Base-by-base conservation (phyloP, 2,329 filamentous ascomycete genomes). In the Fusarium cyanostomum region DNA sequence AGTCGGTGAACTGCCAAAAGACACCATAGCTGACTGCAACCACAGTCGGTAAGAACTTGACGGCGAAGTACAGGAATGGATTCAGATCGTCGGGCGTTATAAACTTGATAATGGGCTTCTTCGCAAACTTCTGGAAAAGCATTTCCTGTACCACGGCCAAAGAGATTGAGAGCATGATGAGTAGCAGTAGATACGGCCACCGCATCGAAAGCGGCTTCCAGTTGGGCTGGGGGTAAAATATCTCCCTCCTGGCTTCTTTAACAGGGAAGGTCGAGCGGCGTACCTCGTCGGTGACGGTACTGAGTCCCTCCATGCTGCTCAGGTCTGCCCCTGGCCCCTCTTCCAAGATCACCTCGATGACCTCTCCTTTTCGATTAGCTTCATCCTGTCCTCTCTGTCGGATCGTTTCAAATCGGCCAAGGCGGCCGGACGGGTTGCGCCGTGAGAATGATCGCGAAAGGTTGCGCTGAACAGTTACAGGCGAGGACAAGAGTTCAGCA, bases 181-280 rank as follows among this genome's bases (percentile, higher is more conserved):
- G 76, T 31, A 78, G 71, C 2, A 76, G 68, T 3, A 90, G 78
- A 65, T 88, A 90, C 0, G 85, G 85, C 80, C 83, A 85, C 27
- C 84, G 79, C 86, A 90, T 89, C 0, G 84, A 82, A 59, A 88
- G 83, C 0, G 87, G 88, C 70, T 86, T 88, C 88, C 87, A 90
- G 72, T 90, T 84, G 3, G 86, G 84, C 56, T 86, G 83, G 1
- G 86, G 86, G 61, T 86, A 88, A 64, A 87, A 87, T 1, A 86
- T 74, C 52, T 85, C 78, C 0, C 79, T 79, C 48, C 76, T 77
- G 15, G 49, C 41, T 52, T 77, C 73, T 13, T 75, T 71, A n/a
- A 66, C 64, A 4, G 77, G 73, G 38, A 79, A 76, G 2, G 76
- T 79, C 12, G 77, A 75, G 18, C 73, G 76, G 6, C 76, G 77